Conservation (phyloP, 805 yeast species). For the Zygosaccharomyces bailii region DNA sequence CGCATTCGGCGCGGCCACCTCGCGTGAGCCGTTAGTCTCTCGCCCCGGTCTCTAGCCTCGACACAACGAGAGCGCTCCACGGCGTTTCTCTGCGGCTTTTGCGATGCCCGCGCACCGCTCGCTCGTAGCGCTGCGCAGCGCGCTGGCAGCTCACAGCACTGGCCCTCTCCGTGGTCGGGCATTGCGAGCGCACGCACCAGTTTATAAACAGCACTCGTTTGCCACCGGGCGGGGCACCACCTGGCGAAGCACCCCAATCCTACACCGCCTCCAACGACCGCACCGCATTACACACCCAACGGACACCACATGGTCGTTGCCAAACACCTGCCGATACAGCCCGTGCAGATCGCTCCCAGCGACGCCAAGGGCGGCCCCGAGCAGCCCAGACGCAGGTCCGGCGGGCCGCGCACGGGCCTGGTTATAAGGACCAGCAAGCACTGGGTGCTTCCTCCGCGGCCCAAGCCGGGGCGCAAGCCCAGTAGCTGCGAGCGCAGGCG, state of each 20-base stretch:
- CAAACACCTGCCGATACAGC: conserved; percentile 7
- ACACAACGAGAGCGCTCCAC: background rate
- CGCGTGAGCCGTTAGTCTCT: background rate
- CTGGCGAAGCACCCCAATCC: background rate
- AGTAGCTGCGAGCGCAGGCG: conserved; percentile 7
- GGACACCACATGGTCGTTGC: conserved; percentile 5
- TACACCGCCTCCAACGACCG: background rate
- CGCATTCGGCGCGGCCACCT: background rate
- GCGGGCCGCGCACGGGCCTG: conserved; percentile 22
- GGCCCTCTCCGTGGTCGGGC: background rate
- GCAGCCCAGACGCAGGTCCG: conserved; percentile 11
- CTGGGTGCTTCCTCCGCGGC: conserved; percentile 85
- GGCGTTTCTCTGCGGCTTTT: background rate
- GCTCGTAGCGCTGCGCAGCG: background rate
- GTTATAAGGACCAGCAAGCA: conserved; percentile 61
- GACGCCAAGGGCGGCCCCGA: conserved; percentile 1
- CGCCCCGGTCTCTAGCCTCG: background rate
- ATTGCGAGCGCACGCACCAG: background rate
- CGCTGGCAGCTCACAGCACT: background rate
- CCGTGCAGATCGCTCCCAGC: conserved; percentile 8
- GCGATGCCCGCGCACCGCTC: too few relatives aligned
- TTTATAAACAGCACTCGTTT: conserved; percentile 1
- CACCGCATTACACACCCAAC: background rate
- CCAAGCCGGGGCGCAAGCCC: conserved; percentile 67
- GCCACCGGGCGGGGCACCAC: background rate